Evolutionary conservation across 257 asterid species (phyloP).

Genomic region (Solanum sparsipilum): DNA sequence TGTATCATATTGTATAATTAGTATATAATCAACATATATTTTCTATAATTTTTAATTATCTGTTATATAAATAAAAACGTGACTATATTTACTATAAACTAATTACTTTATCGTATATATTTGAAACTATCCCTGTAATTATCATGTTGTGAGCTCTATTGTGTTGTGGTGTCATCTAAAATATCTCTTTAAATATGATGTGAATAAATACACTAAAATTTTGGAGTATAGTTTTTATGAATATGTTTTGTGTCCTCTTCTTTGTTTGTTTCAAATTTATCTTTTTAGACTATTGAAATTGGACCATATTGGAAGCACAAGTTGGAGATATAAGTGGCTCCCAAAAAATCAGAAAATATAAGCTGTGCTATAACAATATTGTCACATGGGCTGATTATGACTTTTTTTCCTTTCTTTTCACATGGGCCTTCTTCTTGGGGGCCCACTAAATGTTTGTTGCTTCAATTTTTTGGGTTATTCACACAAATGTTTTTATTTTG

Average conservation of each 20-base stretch:
- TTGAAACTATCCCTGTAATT: background rate
- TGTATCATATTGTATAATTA: no score
- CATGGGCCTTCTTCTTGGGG: background rate
- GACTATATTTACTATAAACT: no score
- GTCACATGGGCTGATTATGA: background rate
- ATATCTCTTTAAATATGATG: background rate
- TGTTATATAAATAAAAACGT: no score
- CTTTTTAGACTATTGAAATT: background rate
- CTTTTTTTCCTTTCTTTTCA: background rate
- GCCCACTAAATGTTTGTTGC: background rate
- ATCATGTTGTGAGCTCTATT: background rate
- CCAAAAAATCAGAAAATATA: background rate
- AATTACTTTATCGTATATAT: no score
- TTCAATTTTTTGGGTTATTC: background rate
- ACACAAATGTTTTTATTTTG: background rate
- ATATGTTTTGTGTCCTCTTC: background rate
- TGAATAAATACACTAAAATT: background rate
- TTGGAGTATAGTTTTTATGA: background rate
- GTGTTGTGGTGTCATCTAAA: background rate
- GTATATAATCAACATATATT: no score
- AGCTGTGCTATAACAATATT: background rate
- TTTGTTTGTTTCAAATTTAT: background rate
- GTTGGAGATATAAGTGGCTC: background rate
- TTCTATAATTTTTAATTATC: no score
- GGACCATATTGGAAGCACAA: background rate